Evolutionary conservation across 2,329 filamentous ascomycete genomes (phyloP).

Genomic region (Teratosphaeria gauchensis): DNA sequence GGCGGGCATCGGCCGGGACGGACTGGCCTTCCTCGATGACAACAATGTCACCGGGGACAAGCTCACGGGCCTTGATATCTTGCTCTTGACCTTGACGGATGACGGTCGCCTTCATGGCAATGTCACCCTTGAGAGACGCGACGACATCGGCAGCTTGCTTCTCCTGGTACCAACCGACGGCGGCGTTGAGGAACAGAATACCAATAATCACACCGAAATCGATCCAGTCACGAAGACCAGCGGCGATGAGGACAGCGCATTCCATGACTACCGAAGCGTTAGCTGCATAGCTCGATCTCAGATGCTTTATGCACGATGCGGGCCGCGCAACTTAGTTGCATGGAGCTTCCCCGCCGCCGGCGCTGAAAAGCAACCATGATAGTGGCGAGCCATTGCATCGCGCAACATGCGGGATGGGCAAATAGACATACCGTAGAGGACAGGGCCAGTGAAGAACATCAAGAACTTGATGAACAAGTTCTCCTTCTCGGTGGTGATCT

Average conservation of each 20-base stretch:
- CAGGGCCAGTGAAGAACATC: constrained; percentile 64
- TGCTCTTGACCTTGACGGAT: constrained; percentile 58
- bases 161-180: constrained; percentile 73
- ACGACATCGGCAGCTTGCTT: constrained; percentile 72
- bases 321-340: constrained; percentile 16
- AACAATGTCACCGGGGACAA: constrained; percentile 68
- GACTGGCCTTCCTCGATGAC: constrained; percentile 63
- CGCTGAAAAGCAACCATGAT: constrained; percentile 10
- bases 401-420: constrained; percentile 4
- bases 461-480: constrained; percentile 68
- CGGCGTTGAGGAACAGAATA: constrained; percentile 65
- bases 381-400: constrained; percentile 12
- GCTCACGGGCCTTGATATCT: constrained; percentile 62
- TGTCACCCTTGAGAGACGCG: constrained; percentile 65
- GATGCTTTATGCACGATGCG: constrained; percentile 2
- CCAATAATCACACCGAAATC: constrained; percentile 70
- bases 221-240: constrained; percentile 66
- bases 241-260: constrained; percentile 62
- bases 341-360: constrained; percentile 9
- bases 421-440: constrained; percentile 59
- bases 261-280: constrained; percentile 54
- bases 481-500: constrained; percentile 63
- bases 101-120: constrained; percentile 62
- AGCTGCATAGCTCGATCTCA: constrained; percentile 9
- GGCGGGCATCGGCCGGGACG: constrained; percentile 58